These are phyloP conservation scores for Ganoderma leucocontextum DNA, from an alignment of 1,284 basidiomycete species.

Conservation along the genomic window DNA sequence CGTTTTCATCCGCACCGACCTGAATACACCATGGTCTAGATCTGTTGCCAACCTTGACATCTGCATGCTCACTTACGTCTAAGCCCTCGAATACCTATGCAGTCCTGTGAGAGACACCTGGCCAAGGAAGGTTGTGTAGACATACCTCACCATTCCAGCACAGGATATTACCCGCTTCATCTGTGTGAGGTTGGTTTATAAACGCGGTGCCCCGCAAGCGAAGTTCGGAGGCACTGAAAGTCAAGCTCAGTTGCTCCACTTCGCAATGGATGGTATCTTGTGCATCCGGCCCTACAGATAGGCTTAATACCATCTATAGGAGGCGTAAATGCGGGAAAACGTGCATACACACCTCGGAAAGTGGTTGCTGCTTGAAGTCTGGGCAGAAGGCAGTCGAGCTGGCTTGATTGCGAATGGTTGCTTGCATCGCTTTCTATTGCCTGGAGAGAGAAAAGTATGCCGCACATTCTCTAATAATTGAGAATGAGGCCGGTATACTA, in stretches of 20 bases:
- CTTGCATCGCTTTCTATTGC: conserved; percentile 11
- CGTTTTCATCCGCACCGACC: conserved; percentile 74
- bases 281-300: conserved; percentile 66
- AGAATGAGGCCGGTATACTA: neutral
- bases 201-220: conserved; percentile 72
- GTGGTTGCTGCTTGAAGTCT: conserved; percentile 55
- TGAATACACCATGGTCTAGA: conserved; percentile 29
- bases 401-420: conserved; percentile 16
- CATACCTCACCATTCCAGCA: conserved; percentile 93
- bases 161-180: conserved; percentile 63
- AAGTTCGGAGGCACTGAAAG: conserved; percentile 83
- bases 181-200: conserved; percentile 77
- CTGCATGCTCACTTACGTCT: conserved; percentile 50
- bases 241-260: conserved; percentile 41
- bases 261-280: conserved; percentile 44
- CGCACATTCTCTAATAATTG: conserved; percentile 54
- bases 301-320: neutral
- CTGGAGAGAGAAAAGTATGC: conserved; percentile 45
- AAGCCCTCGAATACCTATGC: conserved; percentile 81
- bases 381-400: conserved; percentile 42
- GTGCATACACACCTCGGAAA: conserved; percentile 52
- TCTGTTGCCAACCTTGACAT: neutral
- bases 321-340: neutral
- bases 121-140: conserved; percentile 20
- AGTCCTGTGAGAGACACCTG: neutral